Base-by-base conservation (phyloP, 1,139 yeast species). In the Pichia sp. region DNA sequence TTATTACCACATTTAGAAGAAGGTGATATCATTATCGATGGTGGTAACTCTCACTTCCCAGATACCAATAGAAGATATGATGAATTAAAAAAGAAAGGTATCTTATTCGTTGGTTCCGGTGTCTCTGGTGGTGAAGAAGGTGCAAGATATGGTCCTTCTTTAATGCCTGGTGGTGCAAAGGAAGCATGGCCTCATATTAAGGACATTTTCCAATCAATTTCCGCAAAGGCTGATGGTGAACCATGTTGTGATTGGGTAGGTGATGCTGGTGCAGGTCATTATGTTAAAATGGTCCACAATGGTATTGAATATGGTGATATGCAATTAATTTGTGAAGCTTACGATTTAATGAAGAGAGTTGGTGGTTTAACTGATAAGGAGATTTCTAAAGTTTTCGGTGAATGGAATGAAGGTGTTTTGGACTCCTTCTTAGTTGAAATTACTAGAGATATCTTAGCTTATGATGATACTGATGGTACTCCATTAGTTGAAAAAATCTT, bases 181-280 rank as follows among this genome's bases (percentile, higher is more conserved):
- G 96, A 85, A 60, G 98, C 98, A 53, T 91, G 98, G 98, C 97
- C 97, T 54, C 94, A 87, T 70, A 84, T 91, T 63, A 91, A 91
- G 79, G 81, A 78, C 49, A 91, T 91, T 61, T 89, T 91, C 88
- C 98, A 91, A 74, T 78, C 89, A 48, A 85, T 91, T 59, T 72
- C 97, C 46, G 98, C 98, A 62, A 87, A 91, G 75, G 68, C 95
- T 50, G 96, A 91, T 61, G 96, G 96, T 59, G 96, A 91, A 72
- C 96, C 98, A 64, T 91, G 98, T 74, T 91, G 98, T 72, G 98
- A 91, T 78, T 91, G 98, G 98, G 96, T 91, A 60, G 98, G 98
- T 62, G 95, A 89, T 59, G 95, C 94, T 46, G 98, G 98, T 68
- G 80, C 97, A 41, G 98, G 98, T 63, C 98, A 91, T 73, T 91